Evolutionary conservation across 805 yeast genomes (phyloP).

Genomic region (Kluyveromyces wickerhamii): DNA sequence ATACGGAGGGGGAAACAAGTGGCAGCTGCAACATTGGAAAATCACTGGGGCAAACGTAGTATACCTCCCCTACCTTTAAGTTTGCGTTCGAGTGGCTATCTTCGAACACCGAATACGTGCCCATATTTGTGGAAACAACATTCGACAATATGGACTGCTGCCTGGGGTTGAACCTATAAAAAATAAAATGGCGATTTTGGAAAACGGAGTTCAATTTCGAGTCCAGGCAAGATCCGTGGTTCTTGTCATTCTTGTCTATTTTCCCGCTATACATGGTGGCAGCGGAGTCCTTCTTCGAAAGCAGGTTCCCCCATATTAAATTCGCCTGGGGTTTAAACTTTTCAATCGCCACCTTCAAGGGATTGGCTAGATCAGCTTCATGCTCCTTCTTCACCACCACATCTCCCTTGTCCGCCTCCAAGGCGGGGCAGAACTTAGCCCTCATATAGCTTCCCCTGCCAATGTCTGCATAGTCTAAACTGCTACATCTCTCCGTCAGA

Average conservation of each 20-base stretch:
- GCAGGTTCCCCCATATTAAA: constrained; percentile 24
- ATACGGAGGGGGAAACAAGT: constrained; percentile 1
- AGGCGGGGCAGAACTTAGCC: background rate
- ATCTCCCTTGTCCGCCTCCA: background rate
- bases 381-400: too few relatives aligned
- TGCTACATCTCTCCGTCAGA: constrained; percentile 15
- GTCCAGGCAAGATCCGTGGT: background rate
- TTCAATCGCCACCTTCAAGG: constrained; percentile 6
- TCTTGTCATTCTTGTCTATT: background rate
- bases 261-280: too few relatives aligned
- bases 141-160: background rate
- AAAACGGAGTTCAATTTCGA: background rate
- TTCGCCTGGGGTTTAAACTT: constrained; percentile 25
- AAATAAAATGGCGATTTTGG: constrained; percentile 2
- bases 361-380: background rate
- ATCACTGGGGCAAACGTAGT: constrained; percentile 15
- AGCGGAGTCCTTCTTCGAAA: constrained; percentile 11
- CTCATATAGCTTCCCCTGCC: constrained; percentile 18
- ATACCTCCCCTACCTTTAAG: background rate
- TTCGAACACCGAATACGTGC: background rate
- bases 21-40: constrained; percentile 11
- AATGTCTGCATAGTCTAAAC: constrained; percentile 21
- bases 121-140: constrained; percentile 2
- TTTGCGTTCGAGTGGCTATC: background rate
- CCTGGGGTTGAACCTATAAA: background rate